Conservation (phyloP, 73 alveolate genomes). For the Paramecium tetraurelia region DNA sequence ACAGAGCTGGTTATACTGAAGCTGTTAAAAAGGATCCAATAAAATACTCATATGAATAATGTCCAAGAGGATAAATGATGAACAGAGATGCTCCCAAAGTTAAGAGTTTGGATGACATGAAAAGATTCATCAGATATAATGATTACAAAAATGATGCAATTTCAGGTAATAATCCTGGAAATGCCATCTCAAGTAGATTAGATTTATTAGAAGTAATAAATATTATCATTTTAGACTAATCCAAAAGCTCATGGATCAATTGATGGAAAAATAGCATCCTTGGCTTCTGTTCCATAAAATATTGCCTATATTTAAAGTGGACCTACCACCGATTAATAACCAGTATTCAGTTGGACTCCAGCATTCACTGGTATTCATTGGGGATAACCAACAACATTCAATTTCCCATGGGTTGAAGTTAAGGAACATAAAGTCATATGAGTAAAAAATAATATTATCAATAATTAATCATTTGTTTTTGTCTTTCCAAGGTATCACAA, state of each 20-base stretch:
- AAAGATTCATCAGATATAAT: conserved; percentile 72
- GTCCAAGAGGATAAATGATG: conserved; percentile 73
- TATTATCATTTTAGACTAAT: background rate
- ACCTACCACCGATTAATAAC: conserved; percentile 65
- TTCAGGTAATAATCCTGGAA: conserved; percentile 59
- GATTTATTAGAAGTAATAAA: conserved; percentile 54
- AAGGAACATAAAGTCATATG: background rate
- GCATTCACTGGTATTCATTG: conserved; percentile 58
- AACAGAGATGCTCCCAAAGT: conserved; percentile 69
- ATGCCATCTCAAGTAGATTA: conserved; percentile 69
- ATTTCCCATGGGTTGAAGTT: conserved; percentile 60
- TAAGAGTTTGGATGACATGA: conserved; percentile 65
- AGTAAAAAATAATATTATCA: background rate
- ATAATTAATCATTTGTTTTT: background rate
- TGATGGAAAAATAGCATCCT: conserved; percentile 68
- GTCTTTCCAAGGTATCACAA: too few species aligned
- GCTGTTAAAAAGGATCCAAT: conserved; percentile 52
- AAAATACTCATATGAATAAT: conserved; percentile 64
- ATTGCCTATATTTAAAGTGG: conserved; percentile 67
- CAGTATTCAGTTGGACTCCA: conserved; percentile 56
- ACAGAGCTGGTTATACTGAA: conserved; percentile 59
- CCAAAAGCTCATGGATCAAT: conserved; percentile 68
- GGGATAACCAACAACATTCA: conserved; percentile 69
- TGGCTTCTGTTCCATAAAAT: conserved; percentile 57
- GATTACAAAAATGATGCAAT: conserved; percentile 66